Evolutionary conservation across 805 yeast genomes (phyloP).

Genomic region (Saturnispora serradocipensis): DNA sequence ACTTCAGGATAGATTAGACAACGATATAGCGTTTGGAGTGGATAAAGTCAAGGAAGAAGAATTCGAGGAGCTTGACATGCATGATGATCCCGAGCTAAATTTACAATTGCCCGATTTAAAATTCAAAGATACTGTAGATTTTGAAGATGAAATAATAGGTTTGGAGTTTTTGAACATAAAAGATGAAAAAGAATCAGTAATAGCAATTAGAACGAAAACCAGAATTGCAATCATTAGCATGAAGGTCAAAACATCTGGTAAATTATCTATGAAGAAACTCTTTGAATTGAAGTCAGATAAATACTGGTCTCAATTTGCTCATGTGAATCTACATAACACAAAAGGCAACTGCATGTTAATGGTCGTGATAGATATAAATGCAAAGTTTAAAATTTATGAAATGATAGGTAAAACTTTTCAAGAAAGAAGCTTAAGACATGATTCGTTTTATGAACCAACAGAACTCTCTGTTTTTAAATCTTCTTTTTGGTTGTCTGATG

Average conservation of each 20-base stretch:
- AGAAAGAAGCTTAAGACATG: constrained; percentile 4
- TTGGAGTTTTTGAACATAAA: neutral
- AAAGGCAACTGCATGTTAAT: constrained; percentile 22
- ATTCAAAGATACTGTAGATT: neutral
- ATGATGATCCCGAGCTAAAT: neutral
- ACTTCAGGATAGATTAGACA: neutral
- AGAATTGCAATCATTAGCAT: neutral
- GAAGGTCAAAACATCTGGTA: neutral
- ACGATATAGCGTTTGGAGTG: neutral
- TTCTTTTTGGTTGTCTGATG: constrained; percentile 35
- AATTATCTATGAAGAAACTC: neutral
- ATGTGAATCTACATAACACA: neutral
- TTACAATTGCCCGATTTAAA: neutral
- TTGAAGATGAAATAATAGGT: constrained; percentile 5
- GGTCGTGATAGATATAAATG: constrained; percentile 41
- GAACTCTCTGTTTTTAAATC: constrained; percentile 51
- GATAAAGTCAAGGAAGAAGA: neutral
- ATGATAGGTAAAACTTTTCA: constrained; percentile 10
- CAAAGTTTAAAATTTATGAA: constrained; percentile 40
- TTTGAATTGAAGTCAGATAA: constrained; percentile 3
- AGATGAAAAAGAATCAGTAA: neutral
- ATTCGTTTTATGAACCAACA: constrained; percentile 32
- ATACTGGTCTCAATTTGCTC: constrained; percentile 7
- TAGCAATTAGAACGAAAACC: constrained; percentile 1
- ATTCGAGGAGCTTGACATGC: neutral